Conservation (phyloP, 441 rosid genomes). For the Metrosideros polymorpha region DNA sequence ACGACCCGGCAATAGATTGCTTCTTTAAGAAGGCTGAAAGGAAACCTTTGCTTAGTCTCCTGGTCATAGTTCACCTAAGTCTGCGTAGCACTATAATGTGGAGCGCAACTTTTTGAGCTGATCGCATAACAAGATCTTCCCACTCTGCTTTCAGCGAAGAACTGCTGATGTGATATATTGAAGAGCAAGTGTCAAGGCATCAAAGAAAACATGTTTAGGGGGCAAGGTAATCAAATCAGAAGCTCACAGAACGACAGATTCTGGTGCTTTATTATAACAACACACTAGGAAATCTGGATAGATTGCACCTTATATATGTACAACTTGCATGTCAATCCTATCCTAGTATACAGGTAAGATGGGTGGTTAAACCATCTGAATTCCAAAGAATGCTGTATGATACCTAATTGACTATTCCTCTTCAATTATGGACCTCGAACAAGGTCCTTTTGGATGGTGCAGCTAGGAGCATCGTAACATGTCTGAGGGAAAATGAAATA, state of each 20-base stretch:
- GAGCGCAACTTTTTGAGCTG: not conserved
- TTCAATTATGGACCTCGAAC: not conserved
- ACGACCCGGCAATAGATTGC: not conserved
- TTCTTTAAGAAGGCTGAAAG: not conserved
- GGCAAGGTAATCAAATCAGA: not conserved
- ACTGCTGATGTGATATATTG: not conserved
- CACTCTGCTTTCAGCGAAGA: not conserved
- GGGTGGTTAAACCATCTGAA: not conserved
- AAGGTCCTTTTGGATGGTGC: not conserved
- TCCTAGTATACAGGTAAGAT: not conserved
- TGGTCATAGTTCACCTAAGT: not conserved
- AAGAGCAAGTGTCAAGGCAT: not conserved
- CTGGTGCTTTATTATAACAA: not conserved
- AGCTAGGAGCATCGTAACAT: not conserved
- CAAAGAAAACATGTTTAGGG: not conserved
- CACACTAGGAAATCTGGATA: not conserved
- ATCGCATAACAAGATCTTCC: not conserved
- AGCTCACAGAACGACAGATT: not conserved
- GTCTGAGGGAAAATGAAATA: not conserved
- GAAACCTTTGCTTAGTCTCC: not conserved
- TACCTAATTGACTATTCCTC: not conserved
- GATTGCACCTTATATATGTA: not conserved
- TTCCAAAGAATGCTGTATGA: not conserved
- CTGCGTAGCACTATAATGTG: not conserved
- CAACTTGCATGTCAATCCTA: not conserved